Evolutionary conservation across 208 protist genomes (phyloP), one percentile per base, ranked within the genome.

Genomic region (Acanthamoeba rhysodes): DNA sequence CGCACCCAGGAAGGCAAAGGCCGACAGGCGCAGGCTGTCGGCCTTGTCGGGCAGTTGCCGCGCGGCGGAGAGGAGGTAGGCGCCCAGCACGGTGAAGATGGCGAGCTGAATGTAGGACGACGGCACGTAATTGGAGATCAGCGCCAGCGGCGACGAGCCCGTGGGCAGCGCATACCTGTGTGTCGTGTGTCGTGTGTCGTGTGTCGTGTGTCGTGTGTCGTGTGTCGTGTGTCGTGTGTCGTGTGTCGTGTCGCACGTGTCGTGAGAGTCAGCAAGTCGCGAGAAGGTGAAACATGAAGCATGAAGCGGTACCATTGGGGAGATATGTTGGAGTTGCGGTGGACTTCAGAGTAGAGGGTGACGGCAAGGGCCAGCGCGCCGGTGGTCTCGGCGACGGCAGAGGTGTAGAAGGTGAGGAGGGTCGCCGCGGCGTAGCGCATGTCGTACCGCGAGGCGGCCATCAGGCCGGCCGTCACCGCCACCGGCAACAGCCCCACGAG

Each of bases 141-240:
- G 7, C 16, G 78, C 78, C 34, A 85, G 48, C 0, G 78, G 78
- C 78, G 78, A 85, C 20, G 45, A 62, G 20, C 78, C 78, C 48
- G 78, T 85, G 78, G 78, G 78, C 78, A 85, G 45, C 22, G 78
- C 78, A n/a, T 85, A 85, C 78, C 78, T 85, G 45, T 16, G 62
- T 20, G 62, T 32, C 7, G 53, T 22, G 16, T 22, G 18, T 14
- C 7, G 16, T 14, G 16, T 20, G 32, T 29, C n/a, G n/a, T n/a
- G n/a, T n/a, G n/a, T n/a, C n/a, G n/a, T n/a, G n/a, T n/a, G n/a
- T n/a, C n/a, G n/a, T n/a, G n/a, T n/a, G n/a, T n/a, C n/a, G n/a
- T n/a, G n/a, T n/a, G n/a, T n/a, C n/a, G n/a, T n/a, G n/a, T n/a
- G n/a, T n/a, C n/a, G n/a, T n/a, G n/a, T n/a, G n/a, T n/a, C n/a